Base-by-base conservation (phyloP, 1,284 basidiomycete species). In the Melampsora americana region DNA sequence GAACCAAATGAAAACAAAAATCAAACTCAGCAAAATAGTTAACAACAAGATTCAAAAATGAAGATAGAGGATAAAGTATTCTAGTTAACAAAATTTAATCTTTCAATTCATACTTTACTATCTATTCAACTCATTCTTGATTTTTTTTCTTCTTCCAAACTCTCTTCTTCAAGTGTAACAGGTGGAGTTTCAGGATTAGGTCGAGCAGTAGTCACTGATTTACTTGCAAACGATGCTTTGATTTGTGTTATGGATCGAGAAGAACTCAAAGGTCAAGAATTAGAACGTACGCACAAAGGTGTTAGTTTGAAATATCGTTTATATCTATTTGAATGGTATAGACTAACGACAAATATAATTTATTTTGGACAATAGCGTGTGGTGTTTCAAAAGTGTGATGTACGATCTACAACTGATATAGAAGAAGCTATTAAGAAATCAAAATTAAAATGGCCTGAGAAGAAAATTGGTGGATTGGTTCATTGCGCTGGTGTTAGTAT, bases 401-500 rank as follows among this genome's bases (percentile, higher is more conserved):
- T 66, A n/a, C 67, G 67, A 53, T 69, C 74, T 28, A 42, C 60
- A 59, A 28, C 32, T 20, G 16, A 53, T 12, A 48, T 56, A 18
- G 44, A 46, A 39, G 46, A 35, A 32, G n/a, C 26, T 3, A 44
- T 35, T 14, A 20, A 35, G 28, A 69, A 69, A 50, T 44, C 60
- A n/a, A 67, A 18, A 7, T 28, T 20, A 30, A 39, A 60, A 5
- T 83, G 80, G 79, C 66, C 79, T 1, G 69, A 66, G 0, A 59
- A 77, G 2, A 65, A 46, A 0, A 81, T 83, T 26, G 83, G 82
- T 0, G 83, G 83, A 0, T 80, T 81, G 6, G 80, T 84, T 16
- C 81, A 83, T 70, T 81, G 80, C 39, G 83, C 80, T 2, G 83
- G 83, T 0, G 80, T 83, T 0, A 82, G 79, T 5, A 82, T 82